Conservation (phyloP, 140 eudicot species). For the Oenanthe javanica region DNA sequence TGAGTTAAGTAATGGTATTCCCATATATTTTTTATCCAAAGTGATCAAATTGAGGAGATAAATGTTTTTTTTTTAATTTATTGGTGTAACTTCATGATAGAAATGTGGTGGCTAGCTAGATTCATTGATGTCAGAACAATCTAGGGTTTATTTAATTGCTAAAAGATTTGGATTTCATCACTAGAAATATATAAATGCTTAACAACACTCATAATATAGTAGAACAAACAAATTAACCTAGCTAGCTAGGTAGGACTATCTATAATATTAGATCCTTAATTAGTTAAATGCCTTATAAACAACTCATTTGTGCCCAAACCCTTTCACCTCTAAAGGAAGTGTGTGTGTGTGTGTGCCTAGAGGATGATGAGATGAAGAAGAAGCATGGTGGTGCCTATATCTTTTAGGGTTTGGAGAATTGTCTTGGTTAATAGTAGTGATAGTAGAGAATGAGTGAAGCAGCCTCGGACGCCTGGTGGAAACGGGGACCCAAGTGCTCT, state of each 20-base stretch:
- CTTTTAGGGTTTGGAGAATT: slow-evolving; percentile 33
- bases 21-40: too few species aligned
- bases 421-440: slow-evolving; percentile 2
- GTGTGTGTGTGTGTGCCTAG: neutral
- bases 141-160: neutral
- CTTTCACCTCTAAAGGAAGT: too few species aligned
- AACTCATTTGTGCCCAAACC: too few species aligned
- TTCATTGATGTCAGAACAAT: too few species aligned
- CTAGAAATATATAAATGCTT: too few species aligned
- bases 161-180: too few species aligned
- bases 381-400: slow-evolving; percentile 18
- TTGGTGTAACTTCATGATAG: too few species aligned
- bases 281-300: too few species aligned
- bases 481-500: slow-evolving; percentile 89
- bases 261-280: neutral
- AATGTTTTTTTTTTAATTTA: too few species aligned
- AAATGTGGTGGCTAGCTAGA: too few species aligned
- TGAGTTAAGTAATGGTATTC: neutral
- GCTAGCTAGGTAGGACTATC: neutral
- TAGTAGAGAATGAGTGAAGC: slow-evolving; percentile 12
- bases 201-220: neutral
- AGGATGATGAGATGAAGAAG: slow-evolving; percentile 23
- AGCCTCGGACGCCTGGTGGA: slow-evolving; percentile 36
- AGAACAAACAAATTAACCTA: neutral
- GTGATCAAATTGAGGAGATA: too few species aligned